Evolutionary conservation across 2,329 filamentous ascomycete species (phyloP), one percentile per base, ranked within the genome.

Genomic region (Botrytis tulipae): DNA sequence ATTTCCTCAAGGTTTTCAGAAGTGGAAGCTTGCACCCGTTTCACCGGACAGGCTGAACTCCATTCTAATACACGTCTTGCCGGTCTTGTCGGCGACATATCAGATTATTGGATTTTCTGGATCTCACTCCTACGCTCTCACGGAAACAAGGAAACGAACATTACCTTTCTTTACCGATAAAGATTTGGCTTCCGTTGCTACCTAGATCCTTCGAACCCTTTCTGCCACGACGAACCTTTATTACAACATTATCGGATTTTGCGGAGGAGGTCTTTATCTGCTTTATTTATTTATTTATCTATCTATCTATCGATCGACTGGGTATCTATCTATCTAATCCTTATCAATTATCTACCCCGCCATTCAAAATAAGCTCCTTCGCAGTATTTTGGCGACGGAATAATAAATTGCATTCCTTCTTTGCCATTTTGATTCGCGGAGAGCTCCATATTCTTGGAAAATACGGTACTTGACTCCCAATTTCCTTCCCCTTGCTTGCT

Each of bases 21-120:
- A 57, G 70, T 71, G 68, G 68, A 60, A 65, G 70, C 59, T 40
- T 71, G 44, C 59, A 71, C 59, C 70, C 70, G 70, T 54, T 71
- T 35, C 70, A 71, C 70, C 70, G 59, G 42, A 71, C 35, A 71
- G 70, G 42, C 70, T 71, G 70, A 71, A 71, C 57, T 71, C 69
- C 20, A 35, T 22, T 32, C 29, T 18, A 51, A 25, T 22, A 54
- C 37, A 40, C 25, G 35, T 65, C 69, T 51, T 71, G 69, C 44
- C 59, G 42, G 69, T 63, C 67, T 71, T 51, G 60, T 63, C 59
- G 69, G 69, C 69, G 70, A 71, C n/a, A 65, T 71, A 71, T 71
- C 70, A 71, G 32, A 71, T 65, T 70, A 29, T 67, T 40, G 42
- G 32, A 46, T 35, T 59, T 42, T 22, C 54, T 70, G 32, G 18